Conservation (phyloP, 306 rosid genomes). For the Quercus variabilis region DNA sequence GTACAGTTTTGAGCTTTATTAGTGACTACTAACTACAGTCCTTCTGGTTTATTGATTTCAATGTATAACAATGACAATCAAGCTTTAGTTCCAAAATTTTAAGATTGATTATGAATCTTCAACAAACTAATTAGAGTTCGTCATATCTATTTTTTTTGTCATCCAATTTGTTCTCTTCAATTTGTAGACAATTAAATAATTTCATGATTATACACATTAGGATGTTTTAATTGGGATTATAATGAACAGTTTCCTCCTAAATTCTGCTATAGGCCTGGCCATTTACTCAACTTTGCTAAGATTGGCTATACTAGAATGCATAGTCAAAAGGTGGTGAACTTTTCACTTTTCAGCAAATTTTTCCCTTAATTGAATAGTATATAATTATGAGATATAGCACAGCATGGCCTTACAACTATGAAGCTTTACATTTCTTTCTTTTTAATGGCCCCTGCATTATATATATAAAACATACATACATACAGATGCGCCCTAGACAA, state of each 20-base stretch:
- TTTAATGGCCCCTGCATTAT: not conserved
- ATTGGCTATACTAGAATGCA: not conserved
- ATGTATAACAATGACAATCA: no score
- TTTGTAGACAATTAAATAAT: not conserved
- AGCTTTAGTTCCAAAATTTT: no score
- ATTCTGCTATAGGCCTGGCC: not conserved
- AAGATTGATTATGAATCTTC: no score
- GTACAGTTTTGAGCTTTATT: not conserved
- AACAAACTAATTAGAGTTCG: no score
- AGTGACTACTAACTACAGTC: not conserved
- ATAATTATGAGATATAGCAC: not conserved
- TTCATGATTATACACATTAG: not conserved
- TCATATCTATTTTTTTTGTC: no score
- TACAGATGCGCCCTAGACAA: no score
- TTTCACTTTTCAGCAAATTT: constrained; percentile 1
- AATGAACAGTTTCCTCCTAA: not conserved
- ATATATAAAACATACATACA: no score
- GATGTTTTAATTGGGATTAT: not conserved
- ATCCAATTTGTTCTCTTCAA: not conserved
- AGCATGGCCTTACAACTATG: not conserved
- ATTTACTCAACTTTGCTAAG: not conserved
- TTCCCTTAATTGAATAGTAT: not conserved
- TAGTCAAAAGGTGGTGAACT: not conserved
- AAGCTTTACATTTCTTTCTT: no score
- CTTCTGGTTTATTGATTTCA: not conserved